Conservation (phyloP, 2,329 filamentous ascomycete species). For the Colletotrichum sp. region DNA sequence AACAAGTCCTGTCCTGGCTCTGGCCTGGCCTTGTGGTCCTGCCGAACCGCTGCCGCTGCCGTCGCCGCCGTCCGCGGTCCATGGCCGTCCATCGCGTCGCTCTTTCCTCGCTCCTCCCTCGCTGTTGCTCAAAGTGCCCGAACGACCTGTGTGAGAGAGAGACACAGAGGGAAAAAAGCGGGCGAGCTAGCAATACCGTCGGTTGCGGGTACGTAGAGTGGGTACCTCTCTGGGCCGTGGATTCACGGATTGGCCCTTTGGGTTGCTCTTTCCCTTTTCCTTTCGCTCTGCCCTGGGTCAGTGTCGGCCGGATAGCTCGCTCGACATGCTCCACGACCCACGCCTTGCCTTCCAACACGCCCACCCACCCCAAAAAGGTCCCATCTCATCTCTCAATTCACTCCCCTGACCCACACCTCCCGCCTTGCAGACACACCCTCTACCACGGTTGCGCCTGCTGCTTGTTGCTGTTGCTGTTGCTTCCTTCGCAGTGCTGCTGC, state of each 20-base stretch:
- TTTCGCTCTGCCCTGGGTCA: constrained; percentile 9
- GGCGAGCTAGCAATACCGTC: constrained; percentile 6
- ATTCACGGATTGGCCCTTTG: neutral
- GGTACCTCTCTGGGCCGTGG: constrained; percentile 4
- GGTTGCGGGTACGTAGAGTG: constrained; percentile 16
- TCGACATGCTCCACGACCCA: neutral
- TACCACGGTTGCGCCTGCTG: neutral
- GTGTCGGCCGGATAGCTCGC: constrained; percentile 15
- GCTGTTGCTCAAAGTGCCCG: neutral
- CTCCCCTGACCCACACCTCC: neutral
- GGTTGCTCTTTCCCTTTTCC: neutral
- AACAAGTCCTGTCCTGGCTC: neutral
- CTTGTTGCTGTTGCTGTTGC: constrained; percentile 10
- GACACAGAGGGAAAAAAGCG: neutral
- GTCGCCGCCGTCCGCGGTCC: neutral
- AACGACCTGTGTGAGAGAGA: neutral
- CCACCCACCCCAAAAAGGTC: neutral
- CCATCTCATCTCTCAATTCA: neutral
- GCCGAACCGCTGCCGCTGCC: constrained; percentile 9
- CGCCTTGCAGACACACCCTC: neutral
- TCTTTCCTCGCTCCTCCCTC: constrained; percentile 12
- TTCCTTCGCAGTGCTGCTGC: neutral
- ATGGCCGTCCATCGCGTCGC: neutral
- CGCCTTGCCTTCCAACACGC: neutral
- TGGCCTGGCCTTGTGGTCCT: neutral